A percentile compares a stretch with the other conserved stretches of the same genome.
phyloP scores from a whole-genome alignment of 306 rosid genomes.

The Corylus avellana region DNA sequence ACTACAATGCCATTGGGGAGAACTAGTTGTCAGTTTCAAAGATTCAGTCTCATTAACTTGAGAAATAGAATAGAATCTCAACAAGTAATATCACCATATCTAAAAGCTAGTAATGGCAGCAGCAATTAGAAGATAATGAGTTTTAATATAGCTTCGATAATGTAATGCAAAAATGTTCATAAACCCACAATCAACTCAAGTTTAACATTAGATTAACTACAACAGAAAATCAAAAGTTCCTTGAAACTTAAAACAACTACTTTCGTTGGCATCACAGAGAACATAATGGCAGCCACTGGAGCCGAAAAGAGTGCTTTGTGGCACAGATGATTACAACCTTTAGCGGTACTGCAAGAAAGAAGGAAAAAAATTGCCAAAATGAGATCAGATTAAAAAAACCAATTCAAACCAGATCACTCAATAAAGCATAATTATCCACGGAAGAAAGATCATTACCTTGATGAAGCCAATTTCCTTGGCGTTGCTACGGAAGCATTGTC shows the following conservation, averaged over 20 bases:
- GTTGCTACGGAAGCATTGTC: conserved; percentile 96
- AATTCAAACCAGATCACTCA: background rate
- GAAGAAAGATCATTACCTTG: conserved; percentile 42
- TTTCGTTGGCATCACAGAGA: too few species aligned
- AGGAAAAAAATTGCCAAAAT: background rate
- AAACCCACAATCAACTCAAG: conserved; percentile 22
- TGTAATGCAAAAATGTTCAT: conserved; percentile 18
- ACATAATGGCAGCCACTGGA: too few species aligned
- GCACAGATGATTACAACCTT: conserved; percentile 1
- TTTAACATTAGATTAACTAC: conserved; percentile 29
- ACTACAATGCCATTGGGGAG: too few species aligned
- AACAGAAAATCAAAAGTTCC: conserved; percentile 25
- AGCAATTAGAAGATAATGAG: background rate
- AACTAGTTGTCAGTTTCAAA: background rate
- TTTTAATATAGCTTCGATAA: background rate
- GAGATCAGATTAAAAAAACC: background rate
- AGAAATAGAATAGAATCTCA: background rate
- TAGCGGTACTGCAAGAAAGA: conserved; percentile 70
- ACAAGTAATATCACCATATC: background rate
- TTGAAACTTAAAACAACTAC: conserved; percentile 20
- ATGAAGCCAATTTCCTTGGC: conserved; percentile 99
- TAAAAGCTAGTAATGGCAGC: too few species aligned
- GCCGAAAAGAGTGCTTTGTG: background rate
- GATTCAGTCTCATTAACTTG: background rate
- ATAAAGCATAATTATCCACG: background rate